Percentiles rank a stretch among this genome's conserved stretches.
Conservation (phyloP, 495 filamentous ascomycete species). For the Amniculicola lignicola region DNA sequence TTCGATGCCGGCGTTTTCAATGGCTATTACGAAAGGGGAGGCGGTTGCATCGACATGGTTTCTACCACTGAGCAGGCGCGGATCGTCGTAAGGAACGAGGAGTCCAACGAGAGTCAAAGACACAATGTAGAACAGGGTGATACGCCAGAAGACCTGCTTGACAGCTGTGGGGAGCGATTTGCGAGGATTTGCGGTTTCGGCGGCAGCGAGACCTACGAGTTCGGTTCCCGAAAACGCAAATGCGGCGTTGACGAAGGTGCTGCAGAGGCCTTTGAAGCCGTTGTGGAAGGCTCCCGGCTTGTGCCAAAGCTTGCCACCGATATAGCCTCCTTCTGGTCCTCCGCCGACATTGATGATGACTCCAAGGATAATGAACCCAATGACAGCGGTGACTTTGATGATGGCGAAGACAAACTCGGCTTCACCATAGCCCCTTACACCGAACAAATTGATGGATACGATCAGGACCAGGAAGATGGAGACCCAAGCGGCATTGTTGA, state of each 20-base stretch:
- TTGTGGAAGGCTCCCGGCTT: conserved; percentile 84
- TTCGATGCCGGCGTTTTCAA: conserved; percentile 40
- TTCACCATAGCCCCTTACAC: conserved; percentile 45
- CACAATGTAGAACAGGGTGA: conserved; percentile 58
- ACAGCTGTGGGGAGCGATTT: conserved; percentile 82
- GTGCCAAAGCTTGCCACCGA: conserved; percentile 81
- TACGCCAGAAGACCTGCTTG: conserved; percentile 96
- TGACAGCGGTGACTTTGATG: conserved; percentile 76
- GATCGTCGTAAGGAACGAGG: conserved; percentile 38
- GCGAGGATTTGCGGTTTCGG: conserved; percentile 81
- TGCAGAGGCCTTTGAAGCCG: conserved; percentile 92
- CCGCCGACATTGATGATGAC: conserved; percentile 57
- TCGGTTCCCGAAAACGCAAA: conserved; percentile 93
- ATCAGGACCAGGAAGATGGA: conserved; percentile 46
- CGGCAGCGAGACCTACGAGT: conserved; percentile 85
- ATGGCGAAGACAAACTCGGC: conserved; percentile 44
- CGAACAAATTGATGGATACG: conserved; percentile 42
- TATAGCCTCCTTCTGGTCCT: conserved; percentile 68
- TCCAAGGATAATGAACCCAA: conserved; percentile 44
- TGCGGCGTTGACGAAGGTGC: conserved; percentile 87
- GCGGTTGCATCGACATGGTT: conserved; percentile 25
- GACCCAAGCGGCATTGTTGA: conserved; percentile 79
- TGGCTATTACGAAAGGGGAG: conserved; percentile 44
- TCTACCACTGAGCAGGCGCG: conserved; percentile 26
- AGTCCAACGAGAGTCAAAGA: conserved; percentile 40